A percentile compares a stretch with the other conserved stretches of the same genome.
Conservation (phyloP, 805 yeast genomes). For the Hanseniaspora meyeri region DNA sequence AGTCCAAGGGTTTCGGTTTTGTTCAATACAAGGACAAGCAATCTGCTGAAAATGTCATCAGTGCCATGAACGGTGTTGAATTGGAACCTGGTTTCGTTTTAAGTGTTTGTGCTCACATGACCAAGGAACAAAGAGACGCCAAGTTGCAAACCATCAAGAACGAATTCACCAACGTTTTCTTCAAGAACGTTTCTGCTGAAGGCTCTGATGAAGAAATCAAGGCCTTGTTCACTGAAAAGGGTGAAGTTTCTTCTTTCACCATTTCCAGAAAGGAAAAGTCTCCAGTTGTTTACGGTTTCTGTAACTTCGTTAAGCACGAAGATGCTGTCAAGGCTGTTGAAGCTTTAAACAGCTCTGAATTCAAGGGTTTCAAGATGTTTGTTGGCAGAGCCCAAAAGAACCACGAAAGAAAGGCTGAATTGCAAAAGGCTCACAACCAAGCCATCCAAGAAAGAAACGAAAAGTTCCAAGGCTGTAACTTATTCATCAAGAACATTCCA, state of each 20-base stretch:
- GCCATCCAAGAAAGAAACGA: slow-evolving; percentile 80
- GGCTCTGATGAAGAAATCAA: slow-evolving; percentile 59
- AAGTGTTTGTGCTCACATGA: slow-evolving; percentile 84
- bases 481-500: slow-evolving; percentile 92
- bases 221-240: slow-evolving; percentile 59
- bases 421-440: slow-evolving; percentile 87
- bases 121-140: slow-evolving; percentile 88
- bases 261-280: slow-evolving; percentile 73
- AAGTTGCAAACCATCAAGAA: slow-evolving; percentile 82
- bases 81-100: slow-evolving; percentile 84
- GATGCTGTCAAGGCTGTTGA: slow-evolving; percentile 86
- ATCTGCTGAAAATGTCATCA: slow-evolving; percentile 89
- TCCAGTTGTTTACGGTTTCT: slow-evolving; percentile 79
- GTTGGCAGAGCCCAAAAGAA: slow-evolving; percentile 99
- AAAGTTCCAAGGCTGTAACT: slow-evolving; percentile 95
- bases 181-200: slow-evolving; percentile 73
- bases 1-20: slow-evolving; percentile 91
- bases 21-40: slow-evolving; percentile 91
- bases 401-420: slow-evolving; percentile 91
- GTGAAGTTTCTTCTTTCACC: slow-evolving; percentile 71
- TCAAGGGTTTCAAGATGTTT: slow-evolving; percentile 72
- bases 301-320: slow-evolving; percentile 79
- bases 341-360: slow-evolving; percentile 74
- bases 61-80: slow-evolving; percentile 95
- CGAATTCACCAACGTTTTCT: slow-evolving; percentile 90